Evolutionary conservation across 371 early-diverging fungal species (phyloP).

Genomic region (Rhizomucor miehei): DNA sequence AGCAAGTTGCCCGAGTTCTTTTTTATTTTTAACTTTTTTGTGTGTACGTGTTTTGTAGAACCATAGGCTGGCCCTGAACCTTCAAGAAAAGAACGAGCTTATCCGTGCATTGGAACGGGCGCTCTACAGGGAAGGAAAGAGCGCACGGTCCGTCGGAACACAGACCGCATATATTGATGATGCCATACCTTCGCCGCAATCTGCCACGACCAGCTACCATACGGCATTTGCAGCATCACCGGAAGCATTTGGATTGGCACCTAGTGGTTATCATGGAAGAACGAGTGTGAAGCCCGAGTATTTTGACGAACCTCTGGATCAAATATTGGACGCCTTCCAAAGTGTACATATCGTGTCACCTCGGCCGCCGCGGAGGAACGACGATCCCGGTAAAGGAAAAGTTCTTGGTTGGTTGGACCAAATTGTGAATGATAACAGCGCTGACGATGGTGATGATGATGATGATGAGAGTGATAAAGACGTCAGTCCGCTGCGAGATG

Average conservation of each 20-base stretch:
- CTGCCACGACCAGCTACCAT: constrained; percentile 1
- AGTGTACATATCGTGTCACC: constrained; percentile 11
- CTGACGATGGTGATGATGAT: neutral
- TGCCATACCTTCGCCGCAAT: neutral
- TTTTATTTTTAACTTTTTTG: neutral
- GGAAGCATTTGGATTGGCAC: constrained; percentile 17
- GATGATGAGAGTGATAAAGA: neutral
- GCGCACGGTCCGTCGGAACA: constrained; percentile 11
- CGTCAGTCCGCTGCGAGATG: constrained; percentile 6
- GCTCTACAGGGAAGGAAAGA: neutral
- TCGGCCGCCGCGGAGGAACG: neutral
- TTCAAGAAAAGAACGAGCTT: constrained; percentile 9
- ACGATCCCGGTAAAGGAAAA: neutral
- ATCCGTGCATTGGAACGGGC: constrained; percentile 7
- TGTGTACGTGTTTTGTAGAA: constrained; percentile 9
- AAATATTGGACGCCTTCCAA: constrained; percentile 13
- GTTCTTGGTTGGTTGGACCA: constrained; percentile 8
- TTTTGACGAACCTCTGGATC: constrained; percentile 1
- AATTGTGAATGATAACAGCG: constrained; percentile 4
- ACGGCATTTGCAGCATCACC: constrained; percentile 17
- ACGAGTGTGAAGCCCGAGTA: neutral
- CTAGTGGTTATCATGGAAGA: neutral
- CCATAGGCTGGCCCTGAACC: constrained; percentile 8
- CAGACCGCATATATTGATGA: constrained; percentile 6
- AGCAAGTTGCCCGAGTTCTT: no score